Percentiles rank a stretch among this genome's conserved stretches.
Conservation (phyloP, 345 rosid genomes). For the Pistacia vera region DNA sequence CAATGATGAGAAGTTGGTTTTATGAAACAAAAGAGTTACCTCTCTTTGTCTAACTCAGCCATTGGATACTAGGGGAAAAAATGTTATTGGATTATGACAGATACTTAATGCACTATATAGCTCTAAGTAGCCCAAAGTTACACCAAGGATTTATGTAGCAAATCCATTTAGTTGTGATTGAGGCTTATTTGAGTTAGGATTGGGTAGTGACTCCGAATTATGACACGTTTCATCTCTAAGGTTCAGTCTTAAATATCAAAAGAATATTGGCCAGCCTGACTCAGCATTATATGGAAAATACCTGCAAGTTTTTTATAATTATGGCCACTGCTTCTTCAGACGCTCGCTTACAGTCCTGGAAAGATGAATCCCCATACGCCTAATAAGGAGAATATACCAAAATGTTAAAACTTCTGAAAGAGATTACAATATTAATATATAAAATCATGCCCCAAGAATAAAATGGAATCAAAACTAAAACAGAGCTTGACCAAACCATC, state of each 20-base stretch:
- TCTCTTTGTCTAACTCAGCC: background rate
- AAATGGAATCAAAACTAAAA: background rate
- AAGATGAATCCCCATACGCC: conserved; percentile 97
- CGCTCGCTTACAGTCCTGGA: conserved; percentile 94
- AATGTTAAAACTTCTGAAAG: conserved; percentile 19
- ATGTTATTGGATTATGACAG: background rate
- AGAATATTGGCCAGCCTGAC: background rate
- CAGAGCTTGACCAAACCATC: conserved; percentile 3
- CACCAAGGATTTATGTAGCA: background rate
- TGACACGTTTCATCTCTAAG: background rate
- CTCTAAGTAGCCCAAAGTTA: background rate
- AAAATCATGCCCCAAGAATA: background rate
- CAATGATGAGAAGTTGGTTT: background rate
- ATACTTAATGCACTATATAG: background rate
- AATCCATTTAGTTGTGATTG: background rate
- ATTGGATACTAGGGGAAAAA: background rate
- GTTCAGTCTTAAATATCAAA: conserved; percentile 1
- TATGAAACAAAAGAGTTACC: background rate
- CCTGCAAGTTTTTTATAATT: conserved; percentile 84
- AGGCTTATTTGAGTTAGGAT: background rate
- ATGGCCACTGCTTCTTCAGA: conserved; percentile 87
- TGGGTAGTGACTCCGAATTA: background rate
- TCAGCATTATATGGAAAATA: conserved; percentile 22
- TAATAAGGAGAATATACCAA: conserved; percentile 31
- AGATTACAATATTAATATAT: background rate